Evolutionary conservation across 1,284 basidiomycete genomes (phyloP).

Genomic region (Sanghuangporus weigelae): DNA sequence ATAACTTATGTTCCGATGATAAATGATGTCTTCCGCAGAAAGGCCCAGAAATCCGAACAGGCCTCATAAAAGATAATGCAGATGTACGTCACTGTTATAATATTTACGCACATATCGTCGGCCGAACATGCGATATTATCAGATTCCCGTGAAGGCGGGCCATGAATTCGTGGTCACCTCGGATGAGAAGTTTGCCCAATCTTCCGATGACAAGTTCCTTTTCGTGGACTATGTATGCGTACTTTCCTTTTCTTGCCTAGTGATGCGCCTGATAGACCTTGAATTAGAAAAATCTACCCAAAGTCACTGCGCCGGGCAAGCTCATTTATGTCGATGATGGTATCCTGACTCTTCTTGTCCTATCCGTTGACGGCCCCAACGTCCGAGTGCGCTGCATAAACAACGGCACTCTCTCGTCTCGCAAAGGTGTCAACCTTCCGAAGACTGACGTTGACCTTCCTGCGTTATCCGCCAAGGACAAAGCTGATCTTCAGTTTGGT

Average conservation of each 20-base stretch:
- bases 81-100: conserved; percentile 60
- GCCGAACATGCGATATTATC: conserved; percentile 8
- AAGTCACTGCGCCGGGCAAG: conserved; percentile 94
- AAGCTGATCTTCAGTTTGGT: conserved; percentile 91
- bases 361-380: conserved; percentile 76
- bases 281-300: conserved; percentile 79
- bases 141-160: conserved; percentile 84
- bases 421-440: conserved; percentile 99
- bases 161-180: conserved; percentile 94
- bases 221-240: conserved; percentile 81
- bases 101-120: conserved; percentile 11
- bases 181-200: conserved; percentile 77
- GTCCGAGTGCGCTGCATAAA: conserved; percentile 90
- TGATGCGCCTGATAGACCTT: background rate
- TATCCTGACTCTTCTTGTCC: conserved; percentile 91
- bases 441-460: conserved; percentile 98
- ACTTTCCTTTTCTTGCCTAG: conserved; percentile 19
- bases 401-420: conserved; percentile 89
- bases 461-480: conserved; percentile 97
- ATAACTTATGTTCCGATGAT: background rate
- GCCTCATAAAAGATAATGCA: conserved; percentile 80
- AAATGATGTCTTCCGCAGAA: conserved; percentile 49
- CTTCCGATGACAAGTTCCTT: conserved; percentile 78
- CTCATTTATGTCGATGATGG: conserved; percentile 98
- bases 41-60: conserved; percentile 99